A percentile compares a stretch with the other conserved stretches of the same genome.
These are phyloP conservation scores for Cardiosporidium cionae DNA, from an alignment of 169 alveolate genomes.

Conservation along the genomic window DNA sequence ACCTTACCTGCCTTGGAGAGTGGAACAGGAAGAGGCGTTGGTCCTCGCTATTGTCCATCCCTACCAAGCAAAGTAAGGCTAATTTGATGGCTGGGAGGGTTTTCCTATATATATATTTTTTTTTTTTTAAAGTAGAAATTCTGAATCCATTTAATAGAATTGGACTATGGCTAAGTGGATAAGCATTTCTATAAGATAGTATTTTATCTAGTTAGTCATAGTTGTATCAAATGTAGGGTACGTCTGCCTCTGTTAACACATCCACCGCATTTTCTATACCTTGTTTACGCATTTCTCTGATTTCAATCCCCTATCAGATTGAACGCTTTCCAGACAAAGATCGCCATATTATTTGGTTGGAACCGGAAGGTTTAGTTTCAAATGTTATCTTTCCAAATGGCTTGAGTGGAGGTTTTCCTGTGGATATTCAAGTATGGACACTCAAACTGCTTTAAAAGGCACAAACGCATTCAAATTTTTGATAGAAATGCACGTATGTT, in stretches of 20 bases:
- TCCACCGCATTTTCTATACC: too few species aligned
- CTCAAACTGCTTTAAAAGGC: too few species aligned
- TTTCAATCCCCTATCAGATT: not conserved
- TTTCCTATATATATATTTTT: not conserved
- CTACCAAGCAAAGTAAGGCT: conserved; percentile 34
- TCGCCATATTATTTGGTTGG: conserved; percentile 82
- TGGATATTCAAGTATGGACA: conserved; percentile 51
- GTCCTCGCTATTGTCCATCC: conserved; percentile 88
- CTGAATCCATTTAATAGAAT: not conserved
- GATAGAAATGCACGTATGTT: too few species aligned
- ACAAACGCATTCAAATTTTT: too few species aligned
- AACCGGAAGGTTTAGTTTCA: conserved; percentile 77
- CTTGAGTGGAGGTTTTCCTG: conserved; percentile 75
- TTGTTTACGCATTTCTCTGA: too few species aligned
- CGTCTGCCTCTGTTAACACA: too few species aligned
- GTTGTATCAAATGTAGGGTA: too few species aligned
- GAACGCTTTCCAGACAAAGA: conserved; percentile 56
- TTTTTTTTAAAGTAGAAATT: not conserved
- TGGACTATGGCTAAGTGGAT: not conserved
- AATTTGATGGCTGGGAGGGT: not conserved
- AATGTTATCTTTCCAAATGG: conserved; percentile 80
- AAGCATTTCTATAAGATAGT: not conserved
- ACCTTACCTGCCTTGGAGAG: conserved; percentile 54
- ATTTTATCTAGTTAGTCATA: too few species aligned
- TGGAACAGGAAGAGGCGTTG: conserved; percentile 68